Evolutionary conservation across 768 basidiomycete species (phyloP).

Genomic region (Tylopilus intermedius): DNA sequence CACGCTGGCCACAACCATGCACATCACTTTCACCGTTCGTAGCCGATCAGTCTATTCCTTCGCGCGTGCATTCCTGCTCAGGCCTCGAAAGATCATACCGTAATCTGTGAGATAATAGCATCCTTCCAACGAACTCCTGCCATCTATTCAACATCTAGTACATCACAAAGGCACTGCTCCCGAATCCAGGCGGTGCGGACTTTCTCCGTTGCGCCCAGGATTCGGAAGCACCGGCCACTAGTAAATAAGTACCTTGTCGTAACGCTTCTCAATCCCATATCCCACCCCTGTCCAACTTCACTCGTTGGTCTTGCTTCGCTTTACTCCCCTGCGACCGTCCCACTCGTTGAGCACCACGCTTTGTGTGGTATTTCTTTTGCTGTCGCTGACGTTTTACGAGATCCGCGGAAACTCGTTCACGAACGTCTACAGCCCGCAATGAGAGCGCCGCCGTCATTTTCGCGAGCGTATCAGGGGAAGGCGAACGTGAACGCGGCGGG

Average conservation of each 20-base stretch:
- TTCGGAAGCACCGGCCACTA: slow-evolving; percentile 2
- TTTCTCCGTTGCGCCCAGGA: slow-evolving; percentile 7
- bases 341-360: slow-evolving; percentile 54
- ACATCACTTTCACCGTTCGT: slow-evolving; percentile 9
- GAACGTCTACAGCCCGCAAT: slow-evolving; percentile 39
- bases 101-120: slow-evolving; percentile 21
- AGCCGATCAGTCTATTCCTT: not conserved
- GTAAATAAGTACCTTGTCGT: slow-evolving; percentile 11
- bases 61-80: not conserved
- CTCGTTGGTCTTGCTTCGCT: slow-evolving; percentile 69
- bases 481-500: slow-evolving; percentile 47
- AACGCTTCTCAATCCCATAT: slow-evolving; percentile 50
- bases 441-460: slow-evolving; percentile 40
- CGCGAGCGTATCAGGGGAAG: slow-evolving; percentile 39
- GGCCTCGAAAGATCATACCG: slow-evolving; percentile 4
- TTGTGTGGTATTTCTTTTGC: slow-evolving; percentile 75
- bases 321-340: slow-evolving; percentile 80
- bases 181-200: not conserved
- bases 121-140: not conserved
- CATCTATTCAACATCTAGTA: slow-evolving; percentile 13
- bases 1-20: slow-evolving; percentile 10
- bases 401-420: slow-evolving; percentile 58
- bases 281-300: slow-evolving; percentile 55
- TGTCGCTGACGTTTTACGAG: slow-evolving; percentile 59
- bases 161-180: not conserved